These are phyloP conservation scores for Xylariomycetidae sp. DNA, from an alignment of 2,329 filamentous ascomycete species.

Conservation along the genomic window DNA sequence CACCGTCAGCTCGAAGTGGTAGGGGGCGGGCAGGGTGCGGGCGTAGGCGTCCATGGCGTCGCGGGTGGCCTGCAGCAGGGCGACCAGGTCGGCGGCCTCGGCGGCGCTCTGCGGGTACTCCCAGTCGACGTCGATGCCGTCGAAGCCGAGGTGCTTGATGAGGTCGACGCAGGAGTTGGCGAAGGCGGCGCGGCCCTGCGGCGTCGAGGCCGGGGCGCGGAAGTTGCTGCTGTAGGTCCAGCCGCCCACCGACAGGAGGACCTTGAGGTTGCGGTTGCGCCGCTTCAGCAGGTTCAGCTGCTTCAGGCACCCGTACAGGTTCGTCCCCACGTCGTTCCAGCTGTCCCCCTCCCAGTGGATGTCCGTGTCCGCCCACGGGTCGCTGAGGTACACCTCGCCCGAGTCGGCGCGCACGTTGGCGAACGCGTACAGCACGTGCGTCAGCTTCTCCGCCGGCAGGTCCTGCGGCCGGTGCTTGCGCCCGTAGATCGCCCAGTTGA, in stretches of 20 bases:
- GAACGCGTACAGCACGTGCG: conserved; percentile 86
- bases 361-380: conserved; percentile 62
- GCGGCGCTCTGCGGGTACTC: conserved; percentile 52
- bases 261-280: conserved; percentile 74
- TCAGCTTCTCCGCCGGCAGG: conserved; percentile 73
- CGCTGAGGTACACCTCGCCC: conserved; percentile 71
- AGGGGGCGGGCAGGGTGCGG: conserved; percentile 31
- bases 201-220: conserved; percentile 64
- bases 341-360: conserved; percentile 66
- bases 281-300: conserved; percentile 82
- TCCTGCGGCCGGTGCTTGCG: conserved; percentile 82
- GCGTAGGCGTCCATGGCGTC: conserved; percentile 53
- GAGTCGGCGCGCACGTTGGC: conserved; percentile 74
- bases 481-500: conserved; percentile 83
- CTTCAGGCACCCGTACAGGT: conserved; percentile 85
- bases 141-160: conserved; percentile 75
- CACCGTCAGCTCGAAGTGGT: conserved; percentile 60
- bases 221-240: conserved; percentile 92
- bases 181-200: conserved; percentile 63
- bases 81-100: conserved; percentile 53
- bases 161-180: conserved; percentile 68
- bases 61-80: conserved; percentile 52
- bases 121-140: conserved; percentile 65
- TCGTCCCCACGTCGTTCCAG: conserved; percentile 67
- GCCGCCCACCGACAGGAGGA: conserved; percentile 81